Evolutionary conservation across 495 filamentous ascomycete genomes (phyloP).

Genomic region (Astrothelium subdiscretum): DNA sequence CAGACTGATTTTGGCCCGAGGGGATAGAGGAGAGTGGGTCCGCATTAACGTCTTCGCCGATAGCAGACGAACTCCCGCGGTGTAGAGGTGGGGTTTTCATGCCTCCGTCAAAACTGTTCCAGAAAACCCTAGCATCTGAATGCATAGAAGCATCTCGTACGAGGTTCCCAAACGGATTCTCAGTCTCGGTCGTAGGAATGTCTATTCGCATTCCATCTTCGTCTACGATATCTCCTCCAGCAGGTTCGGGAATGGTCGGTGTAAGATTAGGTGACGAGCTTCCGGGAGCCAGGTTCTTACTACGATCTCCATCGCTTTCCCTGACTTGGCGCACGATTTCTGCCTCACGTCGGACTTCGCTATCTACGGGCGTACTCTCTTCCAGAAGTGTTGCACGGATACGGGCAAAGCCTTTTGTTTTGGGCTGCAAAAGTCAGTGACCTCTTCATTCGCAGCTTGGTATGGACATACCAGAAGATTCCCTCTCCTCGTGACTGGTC

Average conservation of each 20-base stretch:
- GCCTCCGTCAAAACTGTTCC: conserved; percentile 60
- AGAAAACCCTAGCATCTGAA: conserved; percentile 62
- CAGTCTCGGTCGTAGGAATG: conserved; percentile 22
- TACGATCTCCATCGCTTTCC: conserved; percentile 43
- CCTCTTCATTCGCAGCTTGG: not conserved
- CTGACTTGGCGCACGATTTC: conserved; percentile 90
- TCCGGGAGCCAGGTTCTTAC: conserved; percentile 33
- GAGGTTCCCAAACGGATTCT: conserved; percentile 42
- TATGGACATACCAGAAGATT: conserved; percentile 63
- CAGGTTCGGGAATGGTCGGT: conserved; percentile 26
- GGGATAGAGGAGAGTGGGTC: conserved; percentile 46
- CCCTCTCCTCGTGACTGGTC: conserved; percentile 72
- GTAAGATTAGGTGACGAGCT: conserved; percentile 30
- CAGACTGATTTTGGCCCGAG: conserved; percentile 12
- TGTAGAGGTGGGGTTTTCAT: conserved; percentile 55
- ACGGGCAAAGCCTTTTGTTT: conserved; percentile 87
- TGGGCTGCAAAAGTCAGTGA: conserved; percentile 45
- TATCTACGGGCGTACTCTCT: conserved; percentile 76
- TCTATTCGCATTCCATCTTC: conserved; percentile 50
- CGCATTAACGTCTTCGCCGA: conserved; percentile 67
- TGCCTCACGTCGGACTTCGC: conserved; percentile 80
- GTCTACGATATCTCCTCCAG: conserved; percentile 47
- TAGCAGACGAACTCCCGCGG: conserved; percentile 48
- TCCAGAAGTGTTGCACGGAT: conserved; percentile 82
- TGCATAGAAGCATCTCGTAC: conserved; percentile 50